Evolutionary conservation across 176 grass and related monocot species (phyloP).

Genomic region (Dendrocalamus sinicus): DNA sequence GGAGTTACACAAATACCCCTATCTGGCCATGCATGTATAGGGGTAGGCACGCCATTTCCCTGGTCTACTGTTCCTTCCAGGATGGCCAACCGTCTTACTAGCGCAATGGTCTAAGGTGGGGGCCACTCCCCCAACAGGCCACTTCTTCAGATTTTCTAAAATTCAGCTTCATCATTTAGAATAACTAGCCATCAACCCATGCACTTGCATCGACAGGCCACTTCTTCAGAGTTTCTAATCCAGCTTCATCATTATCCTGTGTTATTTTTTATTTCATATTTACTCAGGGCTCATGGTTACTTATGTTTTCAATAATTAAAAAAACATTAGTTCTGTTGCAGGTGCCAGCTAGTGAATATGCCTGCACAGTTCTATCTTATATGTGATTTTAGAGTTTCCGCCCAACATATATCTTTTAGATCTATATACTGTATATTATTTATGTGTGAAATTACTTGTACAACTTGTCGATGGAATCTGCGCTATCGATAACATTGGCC

Average conservation of each 20-base stretch:
- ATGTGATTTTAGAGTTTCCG: neutral
- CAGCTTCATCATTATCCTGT: neutral
- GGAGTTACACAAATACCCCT: too few relatives aligned
- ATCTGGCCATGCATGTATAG: too few relatives aligned
- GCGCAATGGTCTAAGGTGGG: too few relatives aligned
- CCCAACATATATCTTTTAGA: neutral
- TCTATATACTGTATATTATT: neutral
- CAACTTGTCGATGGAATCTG: neutral
- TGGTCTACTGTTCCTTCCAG: too few relatives aligned
- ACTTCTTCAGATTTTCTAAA: conserved; percentile 6
- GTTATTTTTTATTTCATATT: neutral
- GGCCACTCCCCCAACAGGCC: too few relatives aligned
- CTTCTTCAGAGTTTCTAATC: neutral
- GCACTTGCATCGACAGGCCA: neutral
- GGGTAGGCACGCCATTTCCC: too few relatives aligned
- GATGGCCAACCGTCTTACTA: too few relatives aligned
- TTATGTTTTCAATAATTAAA: neutral
- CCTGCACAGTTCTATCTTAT: neutral
- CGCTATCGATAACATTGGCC: neutral
- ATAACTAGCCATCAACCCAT: neutral
- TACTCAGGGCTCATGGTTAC: conserved; percentile 1
- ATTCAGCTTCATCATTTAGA: neutral
- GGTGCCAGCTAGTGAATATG: neutral
- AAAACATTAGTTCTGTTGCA: neutral
- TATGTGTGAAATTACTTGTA: neutral